Evolutionary conservation across 176 grass and related monocot genomes (phyloP).

Genomic region (Lolium rigidum): DNA sequence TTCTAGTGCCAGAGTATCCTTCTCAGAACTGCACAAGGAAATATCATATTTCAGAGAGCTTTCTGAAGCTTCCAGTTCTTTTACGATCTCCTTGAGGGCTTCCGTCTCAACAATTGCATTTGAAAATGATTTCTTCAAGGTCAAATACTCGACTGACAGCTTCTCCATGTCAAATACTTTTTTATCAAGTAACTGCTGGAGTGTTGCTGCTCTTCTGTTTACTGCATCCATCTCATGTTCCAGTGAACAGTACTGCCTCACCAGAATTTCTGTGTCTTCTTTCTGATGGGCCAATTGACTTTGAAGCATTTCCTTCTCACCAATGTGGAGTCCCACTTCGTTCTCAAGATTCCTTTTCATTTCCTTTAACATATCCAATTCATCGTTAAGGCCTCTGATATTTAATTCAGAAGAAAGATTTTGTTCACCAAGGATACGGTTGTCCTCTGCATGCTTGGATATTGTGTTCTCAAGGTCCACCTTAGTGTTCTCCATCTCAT

Average conservation of each 20-base stretch:
- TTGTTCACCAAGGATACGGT: constrained; percentile 32
- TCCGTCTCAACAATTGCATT: constrained; percentile 48
- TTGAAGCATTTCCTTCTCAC: constrained; percentile 58
- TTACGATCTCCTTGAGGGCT: constrained; percentile 49
- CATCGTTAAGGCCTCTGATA: constrained; percentile 40
- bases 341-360: constrained; percentile 49
- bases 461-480: constrained; percentile 51
- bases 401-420: constrained; percentile 39
- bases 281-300: constrained; percentile 47
- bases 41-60: constrained; percentile 50
- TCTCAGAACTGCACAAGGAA: constrained; percentile 56
- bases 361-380: constrained; percentile 54
- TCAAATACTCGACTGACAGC: constrained; percentile 51
- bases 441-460: constrained; percentile 39
- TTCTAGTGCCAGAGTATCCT: constrained; percentile 44
- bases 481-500: constrained; percentile 54
- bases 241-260: constrained; percentile 45
- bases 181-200: constrained; percentile 47
- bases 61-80: constrained; percentile 55
- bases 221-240: constrained; percentile 42
- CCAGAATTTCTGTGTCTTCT: constrained; percentile 54
- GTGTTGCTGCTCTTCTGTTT: constrained; percentile 10
- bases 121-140: constrained; percentile 61
- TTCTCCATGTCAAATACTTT: constrained; percentile 43
- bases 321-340: constrained; percentile 52